These are phyloP conservation scores for Ceratobasidium papillatum DNA, from an alignment of 1,284 basidiomycete species.

Conservation along the genomic window DNA sequence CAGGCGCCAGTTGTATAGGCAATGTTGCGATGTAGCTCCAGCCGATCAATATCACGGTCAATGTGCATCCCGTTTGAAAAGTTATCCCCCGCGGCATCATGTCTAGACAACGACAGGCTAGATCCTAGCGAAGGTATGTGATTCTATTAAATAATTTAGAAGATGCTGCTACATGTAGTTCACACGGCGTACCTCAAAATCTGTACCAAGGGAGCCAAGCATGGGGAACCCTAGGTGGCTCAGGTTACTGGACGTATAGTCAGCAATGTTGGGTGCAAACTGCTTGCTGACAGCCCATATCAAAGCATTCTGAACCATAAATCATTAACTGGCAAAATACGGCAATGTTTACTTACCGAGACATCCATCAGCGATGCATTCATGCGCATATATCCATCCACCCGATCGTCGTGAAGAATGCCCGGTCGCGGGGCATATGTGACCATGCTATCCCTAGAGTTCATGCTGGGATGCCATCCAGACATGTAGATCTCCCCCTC, in stretches of 20 bases:
- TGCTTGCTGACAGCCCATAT: background rate
- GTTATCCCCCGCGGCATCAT: background rate
- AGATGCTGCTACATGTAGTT: background rate
- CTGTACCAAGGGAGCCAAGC: background rate
- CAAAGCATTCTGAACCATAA: background rate
- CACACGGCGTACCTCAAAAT: background rate
- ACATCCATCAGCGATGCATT: background rate
- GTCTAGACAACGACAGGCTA: background rate
- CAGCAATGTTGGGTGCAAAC: background rate
- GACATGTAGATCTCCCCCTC: background rate
- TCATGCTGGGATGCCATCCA: constrained; percentile 9
- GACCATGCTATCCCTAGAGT: background rate
- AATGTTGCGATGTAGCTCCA: background rate
- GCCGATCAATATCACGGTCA: background rate
- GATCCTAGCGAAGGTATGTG: background rate
- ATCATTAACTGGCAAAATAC: background rate
- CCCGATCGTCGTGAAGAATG: background rate
- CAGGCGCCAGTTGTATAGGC: background rate
- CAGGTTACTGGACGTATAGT: background rate
- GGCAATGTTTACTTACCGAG: background rate
- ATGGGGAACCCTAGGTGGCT: background rate
- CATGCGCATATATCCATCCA: background rate
- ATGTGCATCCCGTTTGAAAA: background rate
- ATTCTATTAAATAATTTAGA: background rate
- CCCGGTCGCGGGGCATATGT: background rate